Evolutionary conservation across 805 yeast species (phyloP).

Genomic region (Starmera amethionina): DNA sequence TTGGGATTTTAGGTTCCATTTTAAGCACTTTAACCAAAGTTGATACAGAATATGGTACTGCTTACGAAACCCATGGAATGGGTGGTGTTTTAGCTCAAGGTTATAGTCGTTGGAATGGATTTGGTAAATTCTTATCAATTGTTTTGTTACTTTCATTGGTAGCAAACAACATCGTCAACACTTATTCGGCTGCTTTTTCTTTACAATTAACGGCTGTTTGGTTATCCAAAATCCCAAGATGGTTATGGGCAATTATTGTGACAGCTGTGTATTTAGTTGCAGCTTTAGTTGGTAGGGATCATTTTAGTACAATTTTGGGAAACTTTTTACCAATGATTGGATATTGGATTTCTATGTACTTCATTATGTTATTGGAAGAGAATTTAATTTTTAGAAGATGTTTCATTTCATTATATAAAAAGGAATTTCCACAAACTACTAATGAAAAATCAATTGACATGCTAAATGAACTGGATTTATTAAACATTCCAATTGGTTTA

Average conservation of each 20-base stretch:
- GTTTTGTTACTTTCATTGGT: conserved; percentile 65
- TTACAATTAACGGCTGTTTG: conserved; percentile 50
- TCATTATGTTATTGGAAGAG: conserved; percentile 62
- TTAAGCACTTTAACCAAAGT: conserved; percentile 56
- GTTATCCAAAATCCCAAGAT: conserved; percentile 62
- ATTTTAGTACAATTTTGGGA: conserved; percentile 62
- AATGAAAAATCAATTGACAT: conserved; percentile 1
- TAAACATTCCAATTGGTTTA: conserved; percentile 3
- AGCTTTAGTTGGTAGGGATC: conserved; percentile 67
- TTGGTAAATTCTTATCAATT: conserved; percentile 67
- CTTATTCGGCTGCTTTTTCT: conserved; percentile 76
- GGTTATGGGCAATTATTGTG: conserved; percentile 59
- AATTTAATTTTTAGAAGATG: conserved; percentile 55
- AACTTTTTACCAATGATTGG: conserved; percentile 89
- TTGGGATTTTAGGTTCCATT: conserved; percentile 65
- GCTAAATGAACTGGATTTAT: neutral
- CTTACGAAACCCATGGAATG: conserved; percentile 51
- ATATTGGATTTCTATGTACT: conserved; percentile 81
- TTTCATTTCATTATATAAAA: conserved; percentile 30
- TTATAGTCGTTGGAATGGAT: conserved; percentile 61
- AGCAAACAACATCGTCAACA: conserved; percentile 73
- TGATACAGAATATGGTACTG: conserved; percentile 45
- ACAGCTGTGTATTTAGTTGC: conserved; percentile 58
- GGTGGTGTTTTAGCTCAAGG: conserved; percentile 68
- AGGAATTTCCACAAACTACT: conserved; percentile 27